phyloP scores from a whole-genome alignment of 1,284 basidiomycete species.

The Apiotrichum domesticum region DNA sequence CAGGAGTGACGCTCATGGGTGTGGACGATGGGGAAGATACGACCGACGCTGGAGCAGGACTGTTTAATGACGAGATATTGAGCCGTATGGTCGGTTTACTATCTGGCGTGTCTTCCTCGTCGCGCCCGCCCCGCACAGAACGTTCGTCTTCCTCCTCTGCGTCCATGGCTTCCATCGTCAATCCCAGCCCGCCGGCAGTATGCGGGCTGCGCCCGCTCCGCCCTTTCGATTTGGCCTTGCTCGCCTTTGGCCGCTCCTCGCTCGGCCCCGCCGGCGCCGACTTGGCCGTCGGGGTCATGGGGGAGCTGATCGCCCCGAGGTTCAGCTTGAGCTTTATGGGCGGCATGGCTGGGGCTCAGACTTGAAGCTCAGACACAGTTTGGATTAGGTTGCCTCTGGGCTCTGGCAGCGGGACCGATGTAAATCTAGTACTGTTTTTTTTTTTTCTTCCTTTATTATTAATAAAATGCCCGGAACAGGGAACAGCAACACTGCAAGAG shows the following conservation, averaged over 20 bases:
- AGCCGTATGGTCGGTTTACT: not conserved
- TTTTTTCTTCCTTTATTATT: too few relatives aligned
- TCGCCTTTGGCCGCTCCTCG: not conserved
- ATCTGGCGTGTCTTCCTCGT: not conserved
- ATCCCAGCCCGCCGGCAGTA: not conserved
- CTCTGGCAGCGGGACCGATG: constrained; percentile 45
- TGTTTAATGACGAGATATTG: not conserved
- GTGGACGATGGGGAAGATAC: constrained; percentile 9
- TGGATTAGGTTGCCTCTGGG: constrained; percentile 33
- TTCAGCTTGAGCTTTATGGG: constrained; percentile 38
- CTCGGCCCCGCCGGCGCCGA: not conserved
- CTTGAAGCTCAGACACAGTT: too few relatives aligned
- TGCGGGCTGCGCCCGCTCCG: not conserved
- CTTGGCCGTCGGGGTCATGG: not conserved
- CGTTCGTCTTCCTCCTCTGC: not conserved
- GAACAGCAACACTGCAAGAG: not conserved
- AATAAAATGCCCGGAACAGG: constrained; percentile 49
- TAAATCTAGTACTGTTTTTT: not conserved
- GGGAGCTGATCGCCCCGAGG: constrained; percentile 15
- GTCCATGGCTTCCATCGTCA: not conserved
- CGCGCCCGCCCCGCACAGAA: not conserved
- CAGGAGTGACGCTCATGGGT: constrained; percentile 7
- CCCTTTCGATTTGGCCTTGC: not conserved
- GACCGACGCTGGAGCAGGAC: constrained; percentile 7
- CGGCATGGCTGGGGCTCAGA: constrained; percentile 10